phyloP scores from a whole-genome alignment of 2,329 filamentous ascomycete genomes.

The Ceratocystis colombiana region DNA sequence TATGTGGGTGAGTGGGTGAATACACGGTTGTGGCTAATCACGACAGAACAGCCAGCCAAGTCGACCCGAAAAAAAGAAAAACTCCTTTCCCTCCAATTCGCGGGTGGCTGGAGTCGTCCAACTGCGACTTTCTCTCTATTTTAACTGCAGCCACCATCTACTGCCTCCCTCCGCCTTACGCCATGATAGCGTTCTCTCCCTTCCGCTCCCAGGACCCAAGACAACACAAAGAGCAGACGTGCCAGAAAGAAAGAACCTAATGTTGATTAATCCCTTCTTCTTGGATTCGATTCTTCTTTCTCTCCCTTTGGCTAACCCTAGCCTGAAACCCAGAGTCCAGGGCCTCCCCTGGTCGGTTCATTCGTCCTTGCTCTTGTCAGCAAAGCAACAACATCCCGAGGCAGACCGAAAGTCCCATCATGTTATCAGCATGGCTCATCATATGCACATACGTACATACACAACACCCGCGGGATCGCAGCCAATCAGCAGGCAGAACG shows the following conservation, averaged over 20 bases:
- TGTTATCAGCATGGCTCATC: not conserved
- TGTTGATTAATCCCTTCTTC: not conserved
- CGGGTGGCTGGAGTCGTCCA: no score
- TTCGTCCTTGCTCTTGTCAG: not conserved
- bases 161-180: not conserved
- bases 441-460: not conserved
- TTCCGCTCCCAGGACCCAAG: not conserved
- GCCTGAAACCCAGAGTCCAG: not conserved
- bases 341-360: no score
- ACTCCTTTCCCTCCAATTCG: no score
- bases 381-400: not conserved
- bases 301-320: not conserved
- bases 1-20: not conserved
- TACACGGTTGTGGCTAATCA: not conserved
- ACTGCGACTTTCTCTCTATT: not conserved
- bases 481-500: not conserved
- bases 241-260: not conserved
- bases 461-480: not conserved
- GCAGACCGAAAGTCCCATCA: not conserved
- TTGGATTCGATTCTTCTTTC: not conserved
- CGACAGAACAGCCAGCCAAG: not conserved
- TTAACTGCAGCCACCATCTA: not conserved
- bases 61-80: not conserved
- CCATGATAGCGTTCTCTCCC: not conserved
- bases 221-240: not conserved